These are phyloP conservation scores for Microbotryum scabiosae DNA, from an alignment of 1,284 basidiomycete genomes.

Conservation along the genomic window DNA sequence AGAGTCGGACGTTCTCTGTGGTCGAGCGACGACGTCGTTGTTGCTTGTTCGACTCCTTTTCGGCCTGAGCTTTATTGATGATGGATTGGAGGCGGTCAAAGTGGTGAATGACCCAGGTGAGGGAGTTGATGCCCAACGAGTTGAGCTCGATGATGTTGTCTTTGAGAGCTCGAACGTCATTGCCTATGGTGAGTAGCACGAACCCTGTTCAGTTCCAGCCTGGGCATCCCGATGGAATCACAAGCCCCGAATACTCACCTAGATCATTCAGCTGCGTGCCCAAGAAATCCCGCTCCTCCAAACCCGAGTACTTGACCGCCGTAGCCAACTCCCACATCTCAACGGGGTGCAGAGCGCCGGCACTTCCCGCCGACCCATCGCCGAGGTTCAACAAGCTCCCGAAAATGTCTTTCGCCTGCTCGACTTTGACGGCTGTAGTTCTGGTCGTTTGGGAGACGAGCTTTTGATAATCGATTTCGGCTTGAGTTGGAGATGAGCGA, in stretches of 20 bases:
- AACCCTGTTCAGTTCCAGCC: no score
- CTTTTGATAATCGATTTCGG: no score
- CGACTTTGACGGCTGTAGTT: no score
- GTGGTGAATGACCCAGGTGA: slow-evolving; percentile 17
- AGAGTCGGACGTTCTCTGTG: neutral
- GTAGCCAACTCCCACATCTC: neutral
- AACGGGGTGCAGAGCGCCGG: neutral
- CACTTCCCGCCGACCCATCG: no score
- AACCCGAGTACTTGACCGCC: neutral
- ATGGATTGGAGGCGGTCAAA: neutral
- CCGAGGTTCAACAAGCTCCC: no score
- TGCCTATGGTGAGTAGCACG: slow-evolving; percentile 12
- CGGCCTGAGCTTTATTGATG: neutral
- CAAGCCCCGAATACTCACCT: neutral
- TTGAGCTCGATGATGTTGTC: slow-evolving; percentile 22
- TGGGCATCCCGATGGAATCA: neutral
- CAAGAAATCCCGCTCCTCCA: neutral
- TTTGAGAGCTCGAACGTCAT: slow-evolving; percentile 25
- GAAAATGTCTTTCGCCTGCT: no score
- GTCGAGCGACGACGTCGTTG: neutral
- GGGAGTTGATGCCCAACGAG: slow-evolving; percentile 18
- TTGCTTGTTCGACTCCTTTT: neutral
- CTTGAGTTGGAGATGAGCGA: no score
- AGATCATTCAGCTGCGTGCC: neutral
- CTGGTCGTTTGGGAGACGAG: no score